Conservation (phyloP, 2,329 filamentous ascomycete species). For the Hirsutella minnesotensis region DNA sequence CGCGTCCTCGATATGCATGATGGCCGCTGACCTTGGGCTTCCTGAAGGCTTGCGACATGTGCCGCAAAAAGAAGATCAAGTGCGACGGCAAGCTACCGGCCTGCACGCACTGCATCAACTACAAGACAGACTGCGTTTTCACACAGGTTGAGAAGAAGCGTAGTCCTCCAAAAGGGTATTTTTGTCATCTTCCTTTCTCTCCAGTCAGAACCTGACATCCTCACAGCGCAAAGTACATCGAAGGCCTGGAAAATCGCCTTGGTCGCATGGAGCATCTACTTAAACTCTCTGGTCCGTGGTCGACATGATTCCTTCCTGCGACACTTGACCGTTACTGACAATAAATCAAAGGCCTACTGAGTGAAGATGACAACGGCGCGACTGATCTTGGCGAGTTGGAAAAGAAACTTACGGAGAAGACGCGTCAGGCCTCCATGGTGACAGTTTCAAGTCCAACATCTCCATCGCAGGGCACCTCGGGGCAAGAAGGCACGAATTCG, state of each 20-base stretch:
- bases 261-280: constrained; percentile 93
- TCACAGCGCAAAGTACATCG: constrained; percentile 85
- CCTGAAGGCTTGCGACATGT: constrained; percentile 81
- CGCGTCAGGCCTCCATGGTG: constrained; percentile 36
- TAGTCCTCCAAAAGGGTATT: constrained; percentile 86
- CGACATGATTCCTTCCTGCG: neutral
- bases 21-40: constrained; percentile 2
- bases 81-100: constrained; percentile 93
- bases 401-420: constrained; percentile 54
- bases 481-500: constrained; percentile 28
- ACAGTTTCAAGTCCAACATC: constrained; percentile 36
- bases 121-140: constrained; percentile 95
- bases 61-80: constrained; percentile 93
- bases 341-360: constrained; percentile 51
- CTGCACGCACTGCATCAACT: constrained; percentile 93
- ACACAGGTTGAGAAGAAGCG: constrained; percentile 99
- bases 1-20: neutral
- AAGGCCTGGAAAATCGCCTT: constrained; percentile 86
- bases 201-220: constrained; percentile 8
- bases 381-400: constrained; percentile 84
- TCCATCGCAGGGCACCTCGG: constrained; percentile 33
- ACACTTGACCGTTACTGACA: neutral
- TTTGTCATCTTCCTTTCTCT: neutral
- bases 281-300: constrained; percentile 56
- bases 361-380: constrained; percentile 72